Evolutionary conservation across 768 basidiomycete species (phyloP).

Genomic region (Macrolepiota albuminosa): DNA sequence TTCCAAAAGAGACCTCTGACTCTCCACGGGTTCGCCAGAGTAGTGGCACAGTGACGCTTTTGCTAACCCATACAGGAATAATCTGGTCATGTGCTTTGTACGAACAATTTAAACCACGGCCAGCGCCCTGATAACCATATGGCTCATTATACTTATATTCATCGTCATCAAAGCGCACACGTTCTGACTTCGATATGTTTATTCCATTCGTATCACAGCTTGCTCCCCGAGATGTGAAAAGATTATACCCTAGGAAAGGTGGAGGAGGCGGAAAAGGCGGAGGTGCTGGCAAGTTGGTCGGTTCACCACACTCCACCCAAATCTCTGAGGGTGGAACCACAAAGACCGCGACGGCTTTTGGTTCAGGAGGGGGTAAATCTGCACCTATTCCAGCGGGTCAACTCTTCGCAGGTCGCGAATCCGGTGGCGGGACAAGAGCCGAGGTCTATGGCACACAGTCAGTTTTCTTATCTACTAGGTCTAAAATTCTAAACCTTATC

Average conservation of each 20-base stretch:
- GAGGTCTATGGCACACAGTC: conserved; percentile 37
- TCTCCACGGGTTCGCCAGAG: no score
- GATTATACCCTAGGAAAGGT: conserved; percentile 23
- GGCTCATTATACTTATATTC: background rate
- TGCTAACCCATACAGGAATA: background rate
- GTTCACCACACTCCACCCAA: conserved; percentile 8
- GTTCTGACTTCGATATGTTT: conserved; percentile 17
- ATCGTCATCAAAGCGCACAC: background rate
- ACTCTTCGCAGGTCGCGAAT: conserved; percentile 32
- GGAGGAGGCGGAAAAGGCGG: conserved; percentile 6
- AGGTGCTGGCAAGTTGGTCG: background rate
- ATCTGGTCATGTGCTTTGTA: background rate
- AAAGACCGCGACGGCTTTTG: conserved; percentile 13
- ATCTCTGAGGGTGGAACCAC: conserved; percentile 8
- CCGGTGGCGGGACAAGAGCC: conserved; percentile 41
- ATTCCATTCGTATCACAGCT: conserved; percentile 24
- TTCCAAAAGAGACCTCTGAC: no score
- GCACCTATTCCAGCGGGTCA: conserved; percentile 32
- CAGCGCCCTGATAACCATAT: no score
- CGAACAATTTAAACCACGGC: no score
- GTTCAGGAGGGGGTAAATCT: conserved; percentile 20
- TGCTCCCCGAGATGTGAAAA: conserved; percentile 1
- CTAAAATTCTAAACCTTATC: background rate
- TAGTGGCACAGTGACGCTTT: background rate
- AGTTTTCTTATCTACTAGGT: conserved; percentile 6